These are phyloP conservation scores for Ustilago sp. DNA, from an alignment of 1,284 basidiomycete genomes.

Conservation along the genomic window DNA sequence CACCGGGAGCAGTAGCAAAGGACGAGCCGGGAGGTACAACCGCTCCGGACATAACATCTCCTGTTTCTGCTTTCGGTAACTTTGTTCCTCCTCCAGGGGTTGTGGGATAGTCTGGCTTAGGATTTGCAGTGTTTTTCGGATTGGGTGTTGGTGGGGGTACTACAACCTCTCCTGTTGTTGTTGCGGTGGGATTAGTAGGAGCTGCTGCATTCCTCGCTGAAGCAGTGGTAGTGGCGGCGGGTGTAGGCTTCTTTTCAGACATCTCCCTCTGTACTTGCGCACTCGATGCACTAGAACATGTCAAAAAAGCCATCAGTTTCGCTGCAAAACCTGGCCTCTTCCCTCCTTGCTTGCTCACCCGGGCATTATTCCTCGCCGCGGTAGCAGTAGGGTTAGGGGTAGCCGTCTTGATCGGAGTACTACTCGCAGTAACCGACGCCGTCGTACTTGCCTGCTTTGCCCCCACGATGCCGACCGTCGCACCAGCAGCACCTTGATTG, in stretches of 20 bases:
- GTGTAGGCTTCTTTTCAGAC: conserved; percentile 29
- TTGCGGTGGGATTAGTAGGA: background rate
- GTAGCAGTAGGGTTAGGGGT: background rate
- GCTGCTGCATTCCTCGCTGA: background rate
- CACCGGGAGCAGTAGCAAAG: conserved; percentile 69
- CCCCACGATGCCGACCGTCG: background rate
- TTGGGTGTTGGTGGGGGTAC: conserved; percentile 33
- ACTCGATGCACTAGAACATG: conserved; percentile 44
- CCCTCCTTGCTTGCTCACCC: background rate
- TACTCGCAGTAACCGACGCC: conserved; percentile 2
- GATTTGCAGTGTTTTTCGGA: conserved; percentile 14
- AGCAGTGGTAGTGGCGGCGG: conserved; percentile 16
- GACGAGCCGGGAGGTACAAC: conserved; percentile 79
- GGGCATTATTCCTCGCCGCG: background rate
- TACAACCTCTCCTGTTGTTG: background rate
- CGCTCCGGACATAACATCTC: conserved; percentile 77
- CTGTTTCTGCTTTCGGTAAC: conserved; percentile 73
- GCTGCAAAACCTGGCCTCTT: conserved; percentile 31
- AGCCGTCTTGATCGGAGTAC: conserved; percentile 7
- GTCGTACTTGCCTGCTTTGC: background rate
- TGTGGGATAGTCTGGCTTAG: conserved; percentile 33
- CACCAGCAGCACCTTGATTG: conserved; percentile 12
- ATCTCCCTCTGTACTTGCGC: conserved; percentile 41
- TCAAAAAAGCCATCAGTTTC: conserved; percentile 51
- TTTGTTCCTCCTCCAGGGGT: conserved; percentile 62